Percentiles rank a stretch among this genome's conserved stretches.
Evolutionary conservation across 257 asterid genomes (phyloP).

Genomic region (Coffea eugenioides): DNA sequence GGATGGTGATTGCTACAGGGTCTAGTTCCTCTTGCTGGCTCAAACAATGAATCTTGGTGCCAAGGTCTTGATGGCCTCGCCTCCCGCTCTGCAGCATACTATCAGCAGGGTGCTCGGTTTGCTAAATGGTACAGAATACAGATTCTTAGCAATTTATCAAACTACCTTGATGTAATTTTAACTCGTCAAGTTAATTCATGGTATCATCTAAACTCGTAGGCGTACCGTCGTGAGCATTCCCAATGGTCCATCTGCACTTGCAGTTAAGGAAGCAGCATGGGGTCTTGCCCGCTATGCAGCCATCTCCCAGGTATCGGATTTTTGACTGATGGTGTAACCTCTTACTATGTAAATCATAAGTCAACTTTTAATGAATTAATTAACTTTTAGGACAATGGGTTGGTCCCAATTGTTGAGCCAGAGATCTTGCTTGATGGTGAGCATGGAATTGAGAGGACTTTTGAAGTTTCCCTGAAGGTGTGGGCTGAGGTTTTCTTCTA

Average conservation of each 20-base stretch:
- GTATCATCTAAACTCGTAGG: conserved; percentile 31
- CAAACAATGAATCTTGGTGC: conserved; percentile 78
- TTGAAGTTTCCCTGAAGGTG: conserved; percentile 62
- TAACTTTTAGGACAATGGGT: conserved; percentile 60
- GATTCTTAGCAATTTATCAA: neutral
- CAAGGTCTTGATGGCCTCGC: conserved; percentile 84
- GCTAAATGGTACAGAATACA: conserved; percentile 49
- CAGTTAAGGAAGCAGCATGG: conserved; percentile 88
- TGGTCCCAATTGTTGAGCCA: conserved; percentile 86
- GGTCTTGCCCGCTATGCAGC: conserved; percentile 84
- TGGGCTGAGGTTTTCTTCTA: conserved; percentile 85
- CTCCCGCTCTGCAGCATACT: conserved; percentile 78
- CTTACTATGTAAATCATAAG: neutral
- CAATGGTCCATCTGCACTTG: conserved; percentile 71
- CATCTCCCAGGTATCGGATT: conserved; percentile 54
- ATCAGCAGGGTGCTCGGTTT: conserved; percentile 78
- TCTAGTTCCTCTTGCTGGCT: conserved; percentile 72
- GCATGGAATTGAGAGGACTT: conserved; percentile 65
- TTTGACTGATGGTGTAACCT: neutral
- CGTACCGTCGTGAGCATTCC: conserved; percentile 78
- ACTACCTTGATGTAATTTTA: neutral
- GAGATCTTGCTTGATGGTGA: conserved; percentile 78
- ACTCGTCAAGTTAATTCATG: neutral
- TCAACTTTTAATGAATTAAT: neutral
- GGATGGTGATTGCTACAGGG: conserved; percentile 40